Evolutionary conservation across 306 rosid genomes (phyloP).

Genomic region (Hippophae rhamnoides): DNA sequence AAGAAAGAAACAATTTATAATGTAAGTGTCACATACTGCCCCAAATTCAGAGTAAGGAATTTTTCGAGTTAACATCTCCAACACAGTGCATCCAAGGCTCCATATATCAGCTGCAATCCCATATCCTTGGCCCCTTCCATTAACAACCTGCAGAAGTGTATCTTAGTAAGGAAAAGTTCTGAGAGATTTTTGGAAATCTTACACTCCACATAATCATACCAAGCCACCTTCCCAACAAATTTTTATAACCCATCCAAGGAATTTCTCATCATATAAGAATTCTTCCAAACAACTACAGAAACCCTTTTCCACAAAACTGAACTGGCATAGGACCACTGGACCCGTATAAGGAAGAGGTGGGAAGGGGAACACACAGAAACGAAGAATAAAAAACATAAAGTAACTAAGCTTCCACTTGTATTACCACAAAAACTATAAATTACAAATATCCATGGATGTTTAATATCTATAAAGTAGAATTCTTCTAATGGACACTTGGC

Average conservation of each 20-base stretch:
- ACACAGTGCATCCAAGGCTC: slow-evolving; percentile 97
- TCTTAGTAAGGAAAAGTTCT: slow-evolving; percentile 11
- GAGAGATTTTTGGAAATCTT: neutral
- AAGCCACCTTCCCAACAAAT: neutral
- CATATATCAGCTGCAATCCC: slow-evolving; percentile 93
- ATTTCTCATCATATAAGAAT: no score
- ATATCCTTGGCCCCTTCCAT: slow-evolving; percentile 57
- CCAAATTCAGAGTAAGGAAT: slow-evolving; percentile 61
- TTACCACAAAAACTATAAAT: no score
- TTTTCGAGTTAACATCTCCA: slow-evolving; percentile 76
- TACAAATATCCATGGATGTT: no score
- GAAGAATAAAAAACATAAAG: no score
- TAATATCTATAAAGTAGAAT: no score
- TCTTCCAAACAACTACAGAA: no score
- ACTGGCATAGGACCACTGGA: no score
- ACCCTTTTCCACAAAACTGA: no score
- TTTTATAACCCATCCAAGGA: neutral
- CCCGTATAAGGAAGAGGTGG: no score
- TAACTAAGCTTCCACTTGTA: no score
- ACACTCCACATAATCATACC: neutral
- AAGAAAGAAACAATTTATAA: slow-evolving; percentile 9
- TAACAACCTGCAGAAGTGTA: slow-evolving; percentile 62
- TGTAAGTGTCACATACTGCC: slow-evolving; percentile 35
- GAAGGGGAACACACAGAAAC: no score
- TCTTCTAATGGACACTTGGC: no score